Percentiles rank a stretch among this genome's conserved stretches.
Evolutionary conservation across 139 green algal genomes (phyloP).

Genomic region (Trebouxia sp.): DNA sequence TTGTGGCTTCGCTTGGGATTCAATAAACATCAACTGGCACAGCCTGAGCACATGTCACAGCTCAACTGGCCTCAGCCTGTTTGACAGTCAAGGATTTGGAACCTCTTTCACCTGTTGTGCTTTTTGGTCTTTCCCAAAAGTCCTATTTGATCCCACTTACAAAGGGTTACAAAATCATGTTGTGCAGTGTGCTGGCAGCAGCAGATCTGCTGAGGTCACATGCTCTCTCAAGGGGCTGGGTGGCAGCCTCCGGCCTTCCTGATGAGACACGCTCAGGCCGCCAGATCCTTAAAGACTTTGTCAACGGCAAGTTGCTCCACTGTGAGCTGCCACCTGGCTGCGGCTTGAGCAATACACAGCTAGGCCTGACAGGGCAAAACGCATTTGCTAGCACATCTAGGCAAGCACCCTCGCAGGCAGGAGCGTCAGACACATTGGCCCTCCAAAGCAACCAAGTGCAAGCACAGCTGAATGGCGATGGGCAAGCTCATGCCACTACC

Average conservation of each 20-base stretch:
- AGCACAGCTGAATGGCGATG: background rate
- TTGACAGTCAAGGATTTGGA: too few species aligned
- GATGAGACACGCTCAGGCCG: conserved; percentile 85
- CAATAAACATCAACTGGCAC: too few species aligned
- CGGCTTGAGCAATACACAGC: conserved; percentile 5
- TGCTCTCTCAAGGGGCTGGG: conserved; percentile 69
- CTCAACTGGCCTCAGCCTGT: too few species aligned
- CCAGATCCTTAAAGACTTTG: conserved; percentile 89
- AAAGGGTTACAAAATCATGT: too few species aligned
- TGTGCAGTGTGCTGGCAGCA: conserved; percentile 44
- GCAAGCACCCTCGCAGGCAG: background rate
- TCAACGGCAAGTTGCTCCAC: conserved; percentile 85
- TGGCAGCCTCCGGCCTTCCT: conserved; percentile 72
- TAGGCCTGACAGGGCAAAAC: background rate
- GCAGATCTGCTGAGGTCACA: conserved; percentile 68
- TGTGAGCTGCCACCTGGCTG: conserved; percentile 74
- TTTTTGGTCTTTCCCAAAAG: too few species aligned
- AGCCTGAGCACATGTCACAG: too few species aligned
- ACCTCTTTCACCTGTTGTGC: too few species aligned
- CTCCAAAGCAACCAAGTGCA: background rate
- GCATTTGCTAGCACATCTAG: background rate
- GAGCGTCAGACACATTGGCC: background rate
- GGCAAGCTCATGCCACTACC: background rate
- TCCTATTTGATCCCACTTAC: too few species aligned
- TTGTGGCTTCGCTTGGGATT: too few species aligned